Evolutionary conservation across 2,329 filamentous ascomycete species (phyloP).

Genomic region (Coniochaeta sp.): DNA sequence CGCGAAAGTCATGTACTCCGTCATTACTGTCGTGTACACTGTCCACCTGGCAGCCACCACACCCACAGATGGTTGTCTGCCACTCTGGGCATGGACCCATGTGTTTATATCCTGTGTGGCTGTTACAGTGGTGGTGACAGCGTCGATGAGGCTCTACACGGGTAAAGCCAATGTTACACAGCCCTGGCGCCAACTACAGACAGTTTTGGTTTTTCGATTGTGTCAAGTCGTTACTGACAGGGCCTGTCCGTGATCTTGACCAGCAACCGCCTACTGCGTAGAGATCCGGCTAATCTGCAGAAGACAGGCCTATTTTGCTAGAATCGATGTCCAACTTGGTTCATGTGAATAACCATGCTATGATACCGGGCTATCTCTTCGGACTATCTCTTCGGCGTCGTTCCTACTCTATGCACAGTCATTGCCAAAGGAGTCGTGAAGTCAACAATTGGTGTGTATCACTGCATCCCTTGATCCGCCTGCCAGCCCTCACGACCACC

Average conservation of each 20-base stretch:
- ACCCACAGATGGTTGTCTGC: background rate
- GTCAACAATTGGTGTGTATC: background rate
- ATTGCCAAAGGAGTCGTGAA: too few species aligned
- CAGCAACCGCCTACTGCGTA: background rate
- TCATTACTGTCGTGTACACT: background rate
- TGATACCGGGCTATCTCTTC: background rate
- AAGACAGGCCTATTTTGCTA: background rate
- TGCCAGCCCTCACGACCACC: background rate
- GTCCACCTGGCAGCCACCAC: background rate
- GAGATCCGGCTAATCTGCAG: background rate
- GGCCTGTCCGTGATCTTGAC: background rate
- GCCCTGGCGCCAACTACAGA: background rate
- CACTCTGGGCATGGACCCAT: background rate
- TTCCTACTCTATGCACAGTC: background rate
- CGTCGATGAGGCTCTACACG: background rate
- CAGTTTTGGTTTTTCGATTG: background rate
- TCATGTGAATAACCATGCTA: background rate
- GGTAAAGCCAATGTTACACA: background rate
- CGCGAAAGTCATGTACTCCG: background rate
- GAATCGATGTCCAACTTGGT: background rate
- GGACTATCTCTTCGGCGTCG: background rate
- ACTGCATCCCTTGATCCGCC: background rate
- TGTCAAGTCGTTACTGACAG: background rate
- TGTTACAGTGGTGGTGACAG: background rate
- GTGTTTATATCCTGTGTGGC: background rate